Evolutionary conservation across 805 yeast species (phyloP).

Genomic region (Suhomyces canberraensis): DNA sequence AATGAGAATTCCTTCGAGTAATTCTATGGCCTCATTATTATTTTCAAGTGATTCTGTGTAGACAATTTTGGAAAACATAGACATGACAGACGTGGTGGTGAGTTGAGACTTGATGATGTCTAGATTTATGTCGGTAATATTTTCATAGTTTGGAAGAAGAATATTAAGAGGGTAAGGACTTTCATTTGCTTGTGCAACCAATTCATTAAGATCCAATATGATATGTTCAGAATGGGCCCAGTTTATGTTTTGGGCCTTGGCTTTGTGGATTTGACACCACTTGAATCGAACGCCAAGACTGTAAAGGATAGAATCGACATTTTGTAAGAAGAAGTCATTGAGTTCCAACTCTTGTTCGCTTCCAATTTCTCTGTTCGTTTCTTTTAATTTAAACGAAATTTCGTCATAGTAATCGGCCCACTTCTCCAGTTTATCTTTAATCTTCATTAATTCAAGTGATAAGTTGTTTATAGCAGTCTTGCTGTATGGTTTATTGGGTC

Average conservation of each 20-base stretch:
- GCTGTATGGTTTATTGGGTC: slow-evolving; percentile 18
- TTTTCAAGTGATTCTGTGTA: slow-evolving; percentile 27
- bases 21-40: slow-evolving; percentile 30
- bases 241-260: slow-evolving; percentile 25
- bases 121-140: slow-evolving; percentile 54
- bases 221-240: slow-evolving; percentile 30
- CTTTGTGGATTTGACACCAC: slow-evolving; percentile 35
- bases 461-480: slow-evolving; percentile 30
- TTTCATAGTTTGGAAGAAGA: slow-evolving; percentile 53
- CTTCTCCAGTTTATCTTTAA: slow-evolving; percentile 42
- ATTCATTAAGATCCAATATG: slow-evolving; percentile 18
- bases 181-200: slow-evolving; percentile 7
- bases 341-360: background rate
- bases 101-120: slow-evolving; percentile 55
- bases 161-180: slow-evolving; percentile 24
- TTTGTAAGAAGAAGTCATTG: background rate
- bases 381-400: slow-evolving; percentile 7
- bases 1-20: slow-evolving; percentile 48
- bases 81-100: slow-evolving; percentile 67
- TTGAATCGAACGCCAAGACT: slow-evolving; percentile 17
- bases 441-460: slow-evolving; percentile 34
- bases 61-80: slow-evolving; percentile 57
- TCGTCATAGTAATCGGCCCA: slow-evolving; percentile 47
- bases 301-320: slow-evolving; percentile 1
- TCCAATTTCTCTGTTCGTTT: background rate